Evolutionary conservation across 176 grass and related monocot species (phyloP).

Genomic region (Triticum timopheevii): DNA sequence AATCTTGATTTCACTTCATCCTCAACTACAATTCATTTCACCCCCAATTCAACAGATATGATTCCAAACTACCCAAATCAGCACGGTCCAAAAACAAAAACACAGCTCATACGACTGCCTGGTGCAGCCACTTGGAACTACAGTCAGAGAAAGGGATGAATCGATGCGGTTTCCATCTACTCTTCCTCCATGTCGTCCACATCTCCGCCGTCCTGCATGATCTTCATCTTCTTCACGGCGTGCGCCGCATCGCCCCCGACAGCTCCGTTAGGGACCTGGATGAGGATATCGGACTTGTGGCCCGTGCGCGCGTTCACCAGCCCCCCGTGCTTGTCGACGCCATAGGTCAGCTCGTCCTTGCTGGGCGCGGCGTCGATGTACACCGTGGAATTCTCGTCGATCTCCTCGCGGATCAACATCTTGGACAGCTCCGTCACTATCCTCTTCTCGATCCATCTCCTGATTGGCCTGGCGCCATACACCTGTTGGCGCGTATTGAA

Average conservation of each 20-base stretch:
- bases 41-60: too few relatives aligned
- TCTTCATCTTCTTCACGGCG: constrained; percentile 64
- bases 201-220: constrained; percentile 42
- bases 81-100: neutral
- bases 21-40: too few relatives aligned
- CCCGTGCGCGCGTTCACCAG: constrained; percentile 64
- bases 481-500: constrained; percentile 27
- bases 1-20: neutral
- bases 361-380: constrained; percentile 45
- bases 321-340: constrained; percentile 60
- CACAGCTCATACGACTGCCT: neutral
- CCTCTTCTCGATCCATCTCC: constrained; percentile 82
- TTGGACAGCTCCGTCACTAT: constrained; percentile 78
- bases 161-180: neutral
- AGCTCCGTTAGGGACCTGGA: constrained; percentile 47
- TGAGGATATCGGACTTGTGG: constrained; percentile 63
- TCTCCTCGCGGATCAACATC: constrained; percentile 81
- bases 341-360: constrained; percentile 61
- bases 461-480: constrained; percentile 58
- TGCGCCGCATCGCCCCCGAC: constrained; percentile 33
- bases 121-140: neutral
- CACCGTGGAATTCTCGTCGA: constrained; percentile 82
- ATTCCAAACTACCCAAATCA: neutral
- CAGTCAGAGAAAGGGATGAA: neutral
- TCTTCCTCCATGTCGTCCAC: constrained; percentile 54